Evolutionary conservation across 2,329 filamentous ascomycete genomes (phyloP).

Genomic region (Aspergillus tanneri): DNA sequence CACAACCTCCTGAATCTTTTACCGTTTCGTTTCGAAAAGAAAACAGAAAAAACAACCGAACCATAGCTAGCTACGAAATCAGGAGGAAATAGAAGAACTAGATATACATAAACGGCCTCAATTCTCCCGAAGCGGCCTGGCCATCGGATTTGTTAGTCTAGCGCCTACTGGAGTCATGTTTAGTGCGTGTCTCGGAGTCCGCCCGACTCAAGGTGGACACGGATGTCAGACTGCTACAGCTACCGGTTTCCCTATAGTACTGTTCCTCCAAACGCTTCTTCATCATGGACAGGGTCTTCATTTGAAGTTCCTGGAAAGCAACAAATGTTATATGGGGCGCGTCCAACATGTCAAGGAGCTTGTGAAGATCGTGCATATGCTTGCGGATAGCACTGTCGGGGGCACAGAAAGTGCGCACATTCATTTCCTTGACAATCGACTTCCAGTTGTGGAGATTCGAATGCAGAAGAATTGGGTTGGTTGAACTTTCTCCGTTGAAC

Average conservation of each 20-base stretch:
- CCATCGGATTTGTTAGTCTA: too few species aligned
- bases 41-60: not conserved
- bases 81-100: not conserved
- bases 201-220: too few species aligned
- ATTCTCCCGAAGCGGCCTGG: not conserved
- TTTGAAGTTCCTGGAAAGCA: slow-evolving; percentile 41
- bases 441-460: slow-evolving; percentile 54
- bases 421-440: slow-evolving; percentile 47
- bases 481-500: slow-evolving; percentile 46
- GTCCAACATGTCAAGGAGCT: slow-evolving; percentile 52
- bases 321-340: slow-evolving; percentile 40
- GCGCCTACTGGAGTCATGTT: too few species aligned
- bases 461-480: slow-evolving; percentile 40
- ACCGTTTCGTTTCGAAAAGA: slow-evolving; percentile 1
- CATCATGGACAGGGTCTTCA: slow-evolving; percentile 35
- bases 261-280: slow-evolving; percentile 29
- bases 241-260: slow-evolving; percentile 14
- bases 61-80: not conserved
- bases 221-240: too few species aligned
- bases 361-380: slow-evolving; percentile 50
- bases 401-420: slow-evolving; percentile 51
- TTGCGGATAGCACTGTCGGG: slow-evolving; percentile 52
- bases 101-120: slow-evolving; percentile 1
- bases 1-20: too few species aligned
- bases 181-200: too few species aligned